phyloP scores from a whole-genome alignment of 345 rosid species.

The Arabidopsis arenosa region DNA sequence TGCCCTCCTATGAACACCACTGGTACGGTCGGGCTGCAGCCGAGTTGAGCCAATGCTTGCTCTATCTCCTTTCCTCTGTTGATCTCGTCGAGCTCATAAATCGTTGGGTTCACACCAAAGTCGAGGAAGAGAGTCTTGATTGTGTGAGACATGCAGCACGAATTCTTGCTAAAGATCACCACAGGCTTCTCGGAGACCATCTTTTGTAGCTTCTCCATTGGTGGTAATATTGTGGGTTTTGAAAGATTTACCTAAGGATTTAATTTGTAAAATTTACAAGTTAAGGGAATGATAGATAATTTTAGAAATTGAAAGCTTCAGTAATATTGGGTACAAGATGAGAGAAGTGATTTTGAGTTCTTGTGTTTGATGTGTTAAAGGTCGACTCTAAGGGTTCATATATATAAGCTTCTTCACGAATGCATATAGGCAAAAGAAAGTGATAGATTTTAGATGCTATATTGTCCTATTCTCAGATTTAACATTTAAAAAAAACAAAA shows the following conservation, averaged over 20 bases:
- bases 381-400: neutral
- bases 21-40: too few species aligned
- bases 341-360: neutral
- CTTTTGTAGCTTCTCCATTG: neutral
- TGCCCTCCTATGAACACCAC: too few species aligned
- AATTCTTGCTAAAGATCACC: too few species aligned
- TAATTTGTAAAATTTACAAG: neutral
- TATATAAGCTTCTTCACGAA: neutral
- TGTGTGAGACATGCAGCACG: too few species aligned
- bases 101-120: too few species aligned
- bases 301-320: neutral
- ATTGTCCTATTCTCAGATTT: neutral
- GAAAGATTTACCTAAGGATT: neutral
- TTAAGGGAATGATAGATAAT: too few species aligned
- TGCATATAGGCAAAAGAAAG: neutral
- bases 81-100: too few species aligned
- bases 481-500: too few species aligned
- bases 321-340: neutral
- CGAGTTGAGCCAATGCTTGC: too few species aligned
- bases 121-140: too few species aligned
- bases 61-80: too few species aligned
- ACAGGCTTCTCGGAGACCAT: constrained; percentile 4
- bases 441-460: constrained; percentile 13
- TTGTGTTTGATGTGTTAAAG: neutral
- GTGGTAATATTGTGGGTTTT: neutral